Base-by-base conservation (phyloP, 2,329 filamentous ascomycete species). In the Stemphylium vesicarium region DNA sequence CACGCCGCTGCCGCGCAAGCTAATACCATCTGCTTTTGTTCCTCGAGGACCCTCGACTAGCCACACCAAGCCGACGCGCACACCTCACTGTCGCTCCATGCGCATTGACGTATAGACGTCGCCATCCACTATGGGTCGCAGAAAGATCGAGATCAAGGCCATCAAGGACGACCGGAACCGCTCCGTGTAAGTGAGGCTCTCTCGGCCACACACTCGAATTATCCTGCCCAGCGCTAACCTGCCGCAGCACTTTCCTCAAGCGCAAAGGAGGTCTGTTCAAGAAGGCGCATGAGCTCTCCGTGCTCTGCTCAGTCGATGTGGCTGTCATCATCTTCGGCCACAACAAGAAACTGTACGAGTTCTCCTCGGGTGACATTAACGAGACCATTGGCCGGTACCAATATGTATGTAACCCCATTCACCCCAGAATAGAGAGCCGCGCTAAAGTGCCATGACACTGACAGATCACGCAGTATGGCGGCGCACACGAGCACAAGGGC, bases 141-240 rank as follows among this genome's bases (percentile, higher is more conserved):
- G 95, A 85, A 99, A 99, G 87, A 99, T 99, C 76, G 95, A 98
- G 82, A 98, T 99, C 84, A 97, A 97, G 81, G 92, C 94, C 68
- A 98, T 98, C 84, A 97, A 96, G 80, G 93, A 97, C 87, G 93
- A 97, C 79, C 88, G 93, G 72, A 97, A 97, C 76, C 92, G 93
- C 76, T 96, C 93, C 71, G 93, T 97, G 93, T 97, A 92, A 79
- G 91, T 42, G 37, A 45, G 29, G 35, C 46, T 54, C 46, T 54
- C 54, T 52, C 41, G 18, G 24, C 36, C 45, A 24, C 29, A 15
- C 18, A 15, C 35, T 22, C 50, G 16, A 16, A 38, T 24, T n/a
- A 46, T 40, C 37, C 52, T 67, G 51, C 56, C 63, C 68, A 53
- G 48, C 35, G 52, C 39, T 46, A 5, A 68, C 66, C 52, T 37